Conservation (phyloP, 2,329 filamentous ascomycete species). For the Fusarium acutatum region DNA sequence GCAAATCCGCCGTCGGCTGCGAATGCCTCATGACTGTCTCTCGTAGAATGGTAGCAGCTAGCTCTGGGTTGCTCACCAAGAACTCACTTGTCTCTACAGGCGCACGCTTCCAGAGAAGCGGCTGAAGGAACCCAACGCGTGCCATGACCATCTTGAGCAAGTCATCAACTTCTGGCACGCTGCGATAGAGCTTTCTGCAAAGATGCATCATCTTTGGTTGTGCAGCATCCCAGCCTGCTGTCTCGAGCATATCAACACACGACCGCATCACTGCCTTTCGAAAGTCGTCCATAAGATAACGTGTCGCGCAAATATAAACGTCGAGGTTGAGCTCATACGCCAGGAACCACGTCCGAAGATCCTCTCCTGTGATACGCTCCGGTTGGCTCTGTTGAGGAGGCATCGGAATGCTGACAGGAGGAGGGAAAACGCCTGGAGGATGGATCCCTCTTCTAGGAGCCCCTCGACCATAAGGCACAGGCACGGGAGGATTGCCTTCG, state of each 20-base stretch:
- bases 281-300: constrained; percentile 57
- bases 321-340: constrained; percentile 57
- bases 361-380: constrained; percentile 52
- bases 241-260: constrained; percentile 57
- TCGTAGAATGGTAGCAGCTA: constrained; percentile 56
- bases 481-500: not conserved
- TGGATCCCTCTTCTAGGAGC: constrained; percentile 3
- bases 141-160: constrained; percentile 60
- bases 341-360: constrained; percentile 58
- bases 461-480: constrained; percentile 2
- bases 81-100: constrained; percentile 54
- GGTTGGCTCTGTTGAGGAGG: not conserved
- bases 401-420: not conserved
- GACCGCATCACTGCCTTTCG: constrained; percentile 52
- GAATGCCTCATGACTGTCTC: constrained; percentile 56
- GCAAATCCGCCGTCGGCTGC: constrained; percentile 46
- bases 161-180: constrained; percentile 53
- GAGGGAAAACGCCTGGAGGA: constrained; percentile 3
- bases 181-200: constrained; percentile 54
- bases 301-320: constrained; percentile 59
- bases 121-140: constrained; percentile 58
- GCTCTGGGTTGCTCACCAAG: constrained; percentile 54
- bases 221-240: constrained; percentile 53
- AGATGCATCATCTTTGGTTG: constrained; percentile 54
- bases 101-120: constrained; percentile 52